A percentile compares a stretch with the other conserved stretches of the same genome.
These are phyloP conservation scores for Alternaria consortialis DNA, from an alignment of 2,329 filamentous ascomycete species.

Conservation along the genomic window DNA sequence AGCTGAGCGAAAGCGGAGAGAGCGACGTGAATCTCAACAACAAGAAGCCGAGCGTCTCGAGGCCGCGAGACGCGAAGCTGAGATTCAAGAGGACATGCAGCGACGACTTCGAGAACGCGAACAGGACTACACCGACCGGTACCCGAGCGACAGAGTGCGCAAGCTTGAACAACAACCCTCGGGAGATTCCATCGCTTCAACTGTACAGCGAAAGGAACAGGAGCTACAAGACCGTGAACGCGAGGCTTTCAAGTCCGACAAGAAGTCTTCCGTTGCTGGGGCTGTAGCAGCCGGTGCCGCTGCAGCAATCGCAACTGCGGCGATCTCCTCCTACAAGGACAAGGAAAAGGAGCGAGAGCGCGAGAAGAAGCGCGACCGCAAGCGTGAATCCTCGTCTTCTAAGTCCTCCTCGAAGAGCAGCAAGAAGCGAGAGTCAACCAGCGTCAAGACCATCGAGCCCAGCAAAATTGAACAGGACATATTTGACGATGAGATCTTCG, in stretches of 20 bases:
- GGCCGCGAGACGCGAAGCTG: slow-evolving; percentile 39
- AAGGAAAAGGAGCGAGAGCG: slow-evolving; percentile 27
- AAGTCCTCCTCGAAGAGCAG: slow-evolving; percentile 19
- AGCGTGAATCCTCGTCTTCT: slow-evolving; percentile 20
- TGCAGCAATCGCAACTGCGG: slow-evolving; percentile 42
- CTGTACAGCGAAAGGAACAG: slow-evolving; percentile 45
- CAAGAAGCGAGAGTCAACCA: slow-evolving; percentile 40
- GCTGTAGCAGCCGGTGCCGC: slow-evolving; percentile 47
- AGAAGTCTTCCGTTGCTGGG: slow-evolving; percentile 51
- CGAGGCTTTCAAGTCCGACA: slow-evolving; percentile 45
- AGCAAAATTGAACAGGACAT: slow-evolving; percentile 47
- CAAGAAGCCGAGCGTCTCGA: slow-evolving; percentile 37
- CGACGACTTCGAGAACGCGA: slow-evolving; percentile 39
- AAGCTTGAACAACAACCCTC: slow-evolving; percentile 41
- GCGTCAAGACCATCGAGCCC: slow-evolving; percentile 49
- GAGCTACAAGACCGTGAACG: slow-evolving; percentile 48
- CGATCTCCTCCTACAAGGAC: slow-evolving; percentile 41
- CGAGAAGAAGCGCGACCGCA: slow-evolving; percentile 17
- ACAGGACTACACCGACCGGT: slow-evolving; percentile 33
- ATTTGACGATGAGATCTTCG: slow-evolving; percentile 57
- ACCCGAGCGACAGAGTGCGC: slow-evolving; percentile 34
- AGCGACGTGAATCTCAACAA: slow-evolving; percentile 38
- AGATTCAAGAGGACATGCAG: slow-evolving; percentile 38
- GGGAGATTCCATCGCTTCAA: slow-evolving; percentile 41
- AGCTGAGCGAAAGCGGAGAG: slow-evolving; percentile 36